Percentiles rank a stretch among this genome's conserved stretches.
Evolutionary conservation across 768 basidiomycete genomes (phyloP).

Genomic region (Collybia mongolica): DNA sequence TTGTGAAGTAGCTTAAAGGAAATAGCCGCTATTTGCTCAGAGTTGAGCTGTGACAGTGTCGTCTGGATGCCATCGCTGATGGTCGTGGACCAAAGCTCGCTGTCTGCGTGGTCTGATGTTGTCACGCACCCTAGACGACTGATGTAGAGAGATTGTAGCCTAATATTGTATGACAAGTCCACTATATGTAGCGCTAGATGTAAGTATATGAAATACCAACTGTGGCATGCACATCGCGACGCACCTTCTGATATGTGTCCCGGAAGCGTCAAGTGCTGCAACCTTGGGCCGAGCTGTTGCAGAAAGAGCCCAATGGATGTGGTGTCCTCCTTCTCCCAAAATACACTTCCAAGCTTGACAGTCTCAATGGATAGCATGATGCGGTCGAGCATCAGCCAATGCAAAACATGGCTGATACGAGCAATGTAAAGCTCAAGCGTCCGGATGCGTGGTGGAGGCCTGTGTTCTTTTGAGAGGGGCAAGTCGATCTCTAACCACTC

Average conservation of each 20-base stretch:
- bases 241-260: slow-evolving; percentile 23
- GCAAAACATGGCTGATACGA: slow-evolving; percentile 16
- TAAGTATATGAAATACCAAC: not conserved
- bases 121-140: slow-evolving; percentile 13
- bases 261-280: slow-evolving; percentile 22
- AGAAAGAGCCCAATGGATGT: slow-evolving; percentile 21
- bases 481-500: slow-evolving; percentile 17
- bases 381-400: slow-evolving; percentile 17
- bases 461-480: slow-evolving; percentile 5
- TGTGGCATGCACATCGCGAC: slow-evolving; percentile 1
- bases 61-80: slow-evolving; percentile 8
- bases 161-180: slow-evolving; percentile 15
- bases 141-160: slow-evolving; percentile 19
- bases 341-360: slow-evolving; percentile 15
- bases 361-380: slow-evolving; percentile 10
- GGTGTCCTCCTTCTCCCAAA: slow-evolving; percentile 19
- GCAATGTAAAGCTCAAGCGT: slow-evolving; percentile 18
- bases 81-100: not conserved
- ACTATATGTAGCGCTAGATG: slow-evolving; percentile 7
- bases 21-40: slow-evolving; percentile 8
- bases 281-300: slow-evolving; percentile 17
- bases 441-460: slow-evolving; percentile 15
- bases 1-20: not conserved
- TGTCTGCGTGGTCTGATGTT: not conserved
- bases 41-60: slow-evolving; percentile 12